Evolutionary conservation across 2,329 filamentous ascomycete species (phyloP).

Genomic region (Erysiphe neolycopersici): DNA sequence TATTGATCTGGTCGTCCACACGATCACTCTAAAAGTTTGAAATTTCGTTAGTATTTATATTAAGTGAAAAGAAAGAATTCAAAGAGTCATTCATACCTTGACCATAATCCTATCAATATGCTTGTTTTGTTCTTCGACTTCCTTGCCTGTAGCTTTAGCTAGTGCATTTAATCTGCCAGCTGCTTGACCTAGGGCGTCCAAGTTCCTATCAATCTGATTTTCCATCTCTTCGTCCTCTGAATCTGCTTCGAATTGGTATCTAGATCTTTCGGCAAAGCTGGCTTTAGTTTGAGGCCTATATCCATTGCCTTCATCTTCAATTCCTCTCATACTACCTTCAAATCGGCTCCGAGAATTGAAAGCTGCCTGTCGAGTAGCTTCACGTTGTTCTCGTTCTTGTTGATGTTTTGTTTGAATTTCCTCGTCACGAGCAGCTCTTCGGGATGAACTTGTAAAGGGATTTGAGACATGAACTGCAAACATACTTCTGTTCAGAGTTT

Average conservation of each 20-base stretch:
- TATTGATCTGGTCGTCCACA: constrained; percentile 55
- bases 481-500: constrained; percentile 71
- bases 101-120: constrained; percentile 49
- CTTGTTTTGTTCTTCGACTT: constrained; percentile 53
- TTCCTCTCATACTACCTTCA: constrained; percentile 22
- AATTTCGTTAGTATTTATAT: constrained; percentile 11
- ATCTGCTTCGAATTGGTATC: constrained; percentile 47
- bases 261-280: constrained; percentile 32
- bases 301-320: constrained; percentile 13
- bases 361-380: constrained; percentile 29
- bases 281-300: constrained; percentile 11
- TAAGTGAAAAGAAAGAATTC: not conserved
- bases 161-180: constrained; percentile 47
- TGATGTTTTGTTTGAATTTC: constrained; percentile 43
- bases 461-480: constrained; percentile 60
- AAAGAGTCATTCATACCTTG: constrained; percentile 29
- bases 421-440: constrained; percentile 36
- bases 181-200: constrained; percentile 30
- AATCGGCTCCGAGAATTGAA: constrained; percentile 25
- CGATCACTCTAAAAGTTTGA: constrained; percentile 37
- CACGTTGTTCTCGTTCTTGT: constrained; percentile 35
- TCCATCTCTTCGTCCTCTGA: constrained; percentile 26
- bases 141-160: constrained; percentile 45
- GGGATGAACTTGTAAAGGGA: constrained; percentile 45
- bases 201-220: constrained; percentile 40